Conservation (phyloP, 352 stramenopile species). For the Globisporangium spinosum region DNA sequence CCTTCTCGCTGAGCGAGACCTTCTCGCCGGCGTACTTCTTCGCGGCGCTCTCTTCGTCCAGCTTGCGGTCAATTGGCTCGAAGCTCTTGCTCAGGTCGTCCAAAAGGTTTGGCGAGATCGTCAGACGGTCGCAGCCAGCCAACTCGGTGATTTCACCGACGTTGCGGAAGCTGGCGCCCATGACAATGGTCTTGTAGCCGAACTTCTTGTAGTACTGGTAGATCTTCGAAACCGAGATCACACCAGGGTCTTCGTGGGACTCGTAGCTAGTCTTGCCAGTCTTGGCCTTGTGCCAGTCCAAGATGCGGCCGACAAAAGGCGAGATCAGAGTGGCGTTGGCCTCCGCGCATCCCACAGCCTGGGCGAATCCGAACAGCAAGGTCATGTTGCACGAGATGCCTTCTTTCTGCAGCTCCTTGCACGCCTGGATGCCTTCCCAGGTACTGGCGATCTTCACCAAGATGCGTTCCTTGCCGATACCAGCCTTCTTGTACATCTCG, state of each 20-base stretch:
- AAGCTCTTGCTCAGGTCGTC: constrained; percentile 87
- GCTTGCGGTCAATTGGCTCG: constrained; percentile 71
- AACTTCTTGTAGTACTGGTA: constrained; percentile 99
- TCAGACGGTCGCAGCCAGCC: constrained; percentile 96
- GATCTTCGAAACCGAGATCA: constrained; percentile 95
- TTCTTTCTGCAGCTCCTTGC: constrained; percentile 94
- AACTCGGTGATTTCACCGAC: constrained; percentile 97
- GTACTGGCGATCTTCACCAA: constrained; percentile 98
- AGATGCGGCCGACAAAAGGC: constrained; percentile 94
- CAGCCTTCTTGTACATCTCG: constrained; percentile 94
- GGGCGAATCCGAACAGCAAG: constrained; percentile 96
- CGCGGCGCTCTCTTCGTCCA: constrained; percentile 72
- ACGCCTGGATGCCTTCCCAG: constrained; percentile 98
- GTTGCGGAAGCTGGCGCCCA: constrained; percentile 95
- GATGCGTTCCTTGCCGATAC: constrained; percentile 94
- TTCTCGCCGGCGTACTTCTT: constrained; percentile 76
- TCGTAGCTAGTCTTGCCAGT: constrained; percentile 90
- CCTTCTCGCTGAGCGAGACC: constrained; percentile 90
- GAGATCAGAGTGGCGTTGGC: constrained; percentile 95
- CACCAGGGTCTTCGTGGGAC: constrained; percentile 94
- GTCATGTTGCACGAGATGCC: constrained; percentile 99
- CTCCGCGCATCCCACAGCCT: constrained; percentile 95
- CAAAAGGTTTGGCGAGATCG: constrained; percentile 94
- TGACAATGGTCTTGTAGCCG: constrained; percentile 94
- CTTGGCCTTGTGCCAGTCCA: constrained; percentile 97